phyloP scores from a whole-genome alignment of 78 protist species.

The Dictyostelium intermedium region DNA sequence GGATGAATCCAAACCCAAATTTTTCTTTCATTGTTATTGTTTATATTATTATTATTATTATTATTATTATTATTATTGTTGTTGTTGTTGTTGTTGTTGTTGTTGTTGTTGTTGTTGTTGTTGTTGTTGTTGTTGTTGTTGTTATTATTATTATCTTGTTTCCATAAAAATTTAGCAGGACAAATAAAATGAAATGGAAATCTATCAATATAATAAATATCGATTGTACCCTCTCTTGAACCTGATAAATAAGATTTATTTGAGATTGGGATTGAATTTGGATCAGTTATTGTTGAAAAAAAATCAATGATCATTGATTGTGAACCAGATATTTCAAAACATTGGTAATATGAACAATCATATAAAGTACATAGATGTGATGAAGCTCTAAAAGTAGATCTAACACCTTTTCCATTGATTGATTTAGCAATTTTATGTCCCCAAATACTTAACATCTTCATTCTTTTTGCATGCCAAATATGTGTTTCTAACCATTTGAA shows the following conservation, averaged over 20 bases:
- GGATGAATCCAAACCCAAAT: slow-evolving; percentile 78
- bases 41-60: neutral
- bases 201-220: slow-evolving; percentile 35
- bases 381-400: slow-evolving; percentile 69
- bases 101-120: neutral
- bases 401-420: slow-evolving; percentile 39
- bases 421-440: slow-evolving; percentile 56
- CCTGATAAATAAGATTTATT: slow-evolving; percentile 21
- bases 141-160: neutral
- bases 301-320: neutral
- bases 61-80: neutral
- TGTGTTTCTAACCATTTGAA: slow-evolving; percentile 90
- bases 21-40: neutral
- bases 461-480: slow-evolving; percentile 91
- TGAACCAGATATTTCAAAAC: slow-evolving; percentile 28
- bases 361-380: slow-evolving; percentile 30
- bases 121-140: neutral
- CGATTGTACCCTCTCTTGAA: slow-evolving; percentile 37
- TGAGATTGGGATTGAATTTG: slow-evolving; percentile 13
- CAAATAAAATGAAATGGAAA: slow-evolving; percentile 55
- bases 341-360: slow-evolving; percentile 47
- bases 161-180: slow-evolving; percentile 51
- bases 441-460: slow-evolving; percentile 81
- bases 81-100: neutral
- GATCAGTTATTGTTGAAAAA: slow-evolving; percentile 34